Evolutionary conservation across 1,284 basidiomycete species (phyloP).

Genomic region (Trichosporon sp.): DNA sequence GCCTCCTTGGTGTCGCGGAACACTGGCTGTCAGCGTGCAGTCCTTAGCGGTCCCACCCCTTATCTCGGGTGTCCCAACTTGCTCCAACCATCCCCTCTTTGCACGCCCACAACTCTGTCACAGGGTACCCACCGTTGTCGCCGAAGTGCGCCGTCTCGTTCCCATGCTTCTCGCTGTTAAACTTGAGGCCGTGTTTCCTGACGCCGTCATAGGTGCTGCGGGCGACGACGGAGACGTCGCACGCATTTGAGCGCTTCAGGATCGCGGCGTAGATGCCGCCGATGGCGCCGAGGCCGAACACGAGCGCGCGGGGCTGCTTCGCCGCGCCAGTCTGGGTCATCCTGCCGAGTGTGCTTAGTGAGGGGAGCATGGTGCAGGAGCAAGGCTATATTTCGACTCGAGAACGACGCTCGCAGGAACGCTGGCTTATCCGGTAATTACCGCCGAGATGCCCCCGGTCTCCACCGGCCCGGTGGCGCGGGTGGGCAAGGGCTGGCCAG

Average conservation of each 20-base stretch:
- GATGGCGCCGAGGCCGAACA: conserved; percentile 50
- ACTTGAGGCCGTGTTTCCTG: conserved; percentile 40
- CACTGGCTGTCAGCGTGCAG: conserved; percentile 25
- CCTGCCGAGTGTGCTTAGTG: conserved; percentile 1
- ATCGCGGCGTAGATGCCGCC: conserved; percentile 54
- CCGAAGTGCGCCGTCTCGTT: neutral
- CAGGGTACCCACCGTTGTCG: conserved; percentile 40
- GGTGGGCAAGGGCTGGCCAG: neutral
- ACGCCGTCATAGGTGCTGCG: conserved; percentile 51
- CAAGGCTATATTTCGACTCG: neutral
- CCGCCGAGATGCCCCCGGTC: neutral
- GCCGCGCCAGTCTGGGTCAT: conserved; percentile 5
- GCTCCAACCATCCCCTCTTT: no score
- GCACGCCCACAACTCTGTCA: no score
- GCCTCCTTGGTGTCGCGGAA: conserved; percentile 44
- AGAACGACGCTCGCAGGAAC: neutral
- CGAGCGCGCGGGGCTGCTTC: conserved; percentile 28
- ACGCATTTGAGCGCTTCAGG: conserved; percentile 44
- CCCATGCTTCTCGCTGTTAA: conserved; percentile 45
- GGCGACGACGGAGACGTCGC: conserved; percentile 51
- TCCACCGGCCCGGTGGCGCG: neutral
- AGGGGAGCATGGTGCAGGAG: neutral
- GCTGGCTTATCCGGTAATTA: neutral
- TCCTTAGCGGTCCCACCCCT: neutral
- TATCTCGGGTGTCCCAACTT: neutral